These are phyloP conservation scores for Rhodamnia rubescens DNA, from an alignment of 345 rosid genomes.

Conservation along the genomic window DNA sequence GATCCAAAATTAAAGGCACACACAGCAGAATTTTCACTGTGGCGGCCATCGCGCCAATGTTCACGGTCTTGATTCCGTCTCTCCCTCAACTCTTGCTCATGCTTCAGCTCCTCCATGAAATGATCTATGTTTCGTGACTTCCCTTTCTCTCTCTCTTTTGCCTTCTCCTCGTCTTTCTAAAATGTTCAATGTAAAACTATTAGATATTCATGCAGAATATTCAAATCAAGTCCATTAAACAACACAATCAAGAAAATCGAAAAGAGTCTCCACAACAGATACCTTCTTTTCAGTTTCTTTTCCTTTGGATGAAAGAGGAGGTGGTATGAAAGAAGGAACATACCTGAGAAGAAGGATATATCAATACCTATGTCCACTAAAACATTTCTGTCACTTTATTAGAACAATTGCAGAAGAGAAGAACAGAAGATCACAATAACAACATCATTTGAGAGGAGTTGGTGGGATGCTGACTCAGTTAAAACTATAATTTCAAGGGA, in stretches of 20 bases:
- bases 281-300: slow-evolving; percentile 89
- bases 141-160: slow-evolving; percentile 77
- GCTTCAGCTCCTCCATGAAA: slow-evolving; percentile 98
- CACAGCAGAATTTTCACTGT: slow-evolving; percentile 57
- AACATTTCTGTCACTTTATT: neutral
- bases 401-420: slow-evolving; percentile 1
- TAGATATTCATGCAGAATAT: neutral
- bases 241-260: neutral
- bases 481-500: neutral
- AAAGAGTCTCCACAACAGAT: neutral
- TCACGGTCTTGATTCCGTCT: slow-evolving; percentile 90
- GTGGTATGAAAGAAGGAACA: slow-evolving; percentile 98
- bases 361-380: slow-evolving; percentile 1
- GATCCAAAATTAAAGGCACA: slow-evolving; percentile 6
- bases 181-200: slow-evolving; percentile 4
- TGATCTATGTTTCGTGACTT: slow-evolving; percentile 86
- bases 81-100: slow-evolving; percentile 96
- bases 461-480: neutral
- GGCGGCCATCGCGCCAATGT: slow-evolving; percentile 62
- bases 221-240: neutral
- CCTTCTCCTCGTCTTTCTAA: slow-evolving; percentile 78
- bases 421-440: neutral
- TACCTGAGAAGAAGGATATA: slow-evolving; percentile 41
- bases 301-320: slow-evolving; percentile 84
- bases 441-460: neutral